Evolutionary conservation across 495 filamentous ascomycete genomes (phyloP).

Genomic region (Halenospora varia): DNA sequence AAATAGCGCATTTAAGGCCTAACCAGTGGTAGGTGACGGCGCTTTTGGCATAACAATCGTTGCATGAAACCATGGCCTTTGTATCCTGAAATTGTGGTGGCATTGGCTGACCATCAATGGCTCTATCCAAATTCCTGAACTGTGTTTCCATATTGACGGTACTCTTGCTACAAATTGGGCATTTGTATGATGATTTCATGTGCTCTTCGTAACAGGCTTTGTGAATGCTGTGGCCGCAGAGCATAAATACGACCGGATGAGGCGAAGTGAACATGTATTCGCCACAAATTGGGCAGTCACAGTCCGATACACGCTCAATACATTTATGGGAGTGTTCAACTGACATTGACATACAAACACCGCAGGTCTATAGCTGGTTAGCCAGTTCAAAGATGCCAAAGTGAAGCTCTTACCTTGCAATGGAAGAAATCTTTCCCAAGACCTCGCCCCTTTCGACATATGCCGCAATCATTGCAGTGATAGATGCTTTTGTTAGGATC

Average conservation of each 20-base stretch:
- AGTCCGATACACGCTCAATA: slow-evolving; percentile 90
- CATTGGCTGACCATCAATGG: slow-evolving; percentile 89
- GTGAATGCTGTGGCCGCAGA: slow-evolving; percentile 95
- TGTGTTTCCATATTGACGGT: slow-evolving; percentile 96
- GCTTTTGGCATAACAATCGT: slow-evolving; percentile 87
- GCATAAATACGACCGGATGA: slow-evolving; percentile 85
- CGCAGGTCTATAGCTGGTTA: slow-evolving; percentile 61
- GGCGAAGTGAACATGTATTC: slow-evolving; percentile 97
- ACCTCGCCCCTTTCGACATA: slow-evolving; percentile 87
- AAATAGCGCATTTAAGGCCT: slow-evolving; percentile 83
- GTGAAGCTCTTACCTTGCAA: slow-evolving; percentile 69
- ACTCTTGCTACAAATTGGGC: slow-evolving; percentile 90
- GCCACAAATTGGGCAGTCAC: slow-evolving; percentile 96
- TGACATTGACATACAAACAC: slow-evolving; percentile 84
- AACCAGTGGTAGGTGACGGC: slow-evolving; percentile 91
- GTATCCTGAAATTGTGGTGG: slow-evolving; percentile 76
- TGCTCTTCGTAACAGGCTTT: slow-evolving; percentile 78
- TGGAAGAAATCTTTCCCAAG: slow-evolving; percentile 96
- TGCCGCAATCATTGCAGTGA: slow-evolving; percentile 94
- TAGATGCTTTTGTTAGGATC: slow-evolving; percentile 90
- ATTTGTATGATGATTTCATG: slow-evolving; percentile 84
- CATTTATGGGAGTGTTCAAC: slow-evolving; percentile 82
- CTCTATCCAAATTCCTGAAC: slow-evolving; percentile 82
- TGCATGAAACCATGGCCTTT: slow-evolving; percentile 80
- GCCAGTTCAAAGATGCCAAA: neutral